Evolutionary conservation across 2,329 filamentous ascomycete genomes (phyloP).

Genomic region (Escovopsis sp.): DNA sequence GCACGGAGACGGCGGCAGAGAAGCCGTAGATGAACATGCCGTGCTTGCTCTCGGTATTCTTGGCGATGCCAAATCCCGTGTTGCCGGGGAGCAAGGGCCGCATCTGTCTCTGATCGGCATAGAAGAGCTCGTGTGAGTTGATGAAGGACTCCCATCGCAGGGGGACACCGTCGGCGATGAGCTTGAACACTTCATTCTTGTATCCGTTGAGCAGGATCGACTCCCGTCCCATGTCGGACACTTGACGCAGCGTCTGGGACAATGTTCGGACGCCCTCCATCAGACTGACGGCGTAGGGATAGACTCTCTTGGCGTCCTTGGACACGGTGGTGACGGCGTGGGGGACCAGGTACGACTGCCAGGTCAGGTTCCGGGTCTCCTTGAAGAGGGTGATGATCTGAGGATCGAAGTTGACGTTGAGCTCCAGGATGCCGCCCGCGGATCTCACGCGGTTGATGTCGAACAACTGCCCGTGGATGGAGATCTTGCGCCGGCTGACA

Average conservation of each 20-base stretch:
- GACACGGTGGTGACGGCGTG: slow-evolving; percentile 91
- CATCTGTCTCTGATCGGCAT: slow-evolving; percentile 33
- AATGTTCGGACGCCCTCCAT: slow-evolving; percentile 98
- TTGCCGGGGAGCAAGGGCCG: slow-evolving; percentile 27
- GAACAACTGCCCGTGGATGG: slow-evolving; percentile 85
- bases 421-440: slow-evolving; percentile 76
- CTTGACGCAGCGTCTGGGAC: slow-evolving; percentile 72
- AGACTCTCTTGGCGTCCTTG: slow-evolving; percentile 97
- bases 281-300: slow-evolving; percentile 90
- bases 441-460: slow-evolving; percentile 76
- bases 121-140: slow-evolving; percentile 81
- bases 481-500: slow-evolving; percentile 74
- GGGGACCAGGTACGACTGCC: slow-evolving; percentile 88
- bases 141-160: slow-evolving; percentile 97
- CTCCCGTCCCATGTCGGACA: slow-evolving; percentile 74
- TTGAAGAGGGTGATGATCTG: slow-evolving; percentile 98
- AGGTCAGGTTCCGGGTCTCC: slow-evolving; percentile 88
- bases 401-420: slow-evolving; percentile 90
- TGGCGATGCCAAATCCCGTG: slow-evolving; percentile 28
- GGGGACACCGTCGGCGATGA: slow-evolving; percentile 77
- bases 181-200: slow-evolving; percentile 71
- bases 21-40: slow-evolving; percentile 95
- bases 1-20: slow-evolving; percentile 67
- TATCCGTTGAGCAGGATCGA: slow-evolving; percentile 81
- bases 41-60: slow-evolving; percentile 72